Percentiles rank a stretch among this genome's conserved stretches.
Evolutionary conservation across 2,329 filamentous ascomycete genomes (phyloP).

Genomic region (Sclerotinia borealis): DNA sequence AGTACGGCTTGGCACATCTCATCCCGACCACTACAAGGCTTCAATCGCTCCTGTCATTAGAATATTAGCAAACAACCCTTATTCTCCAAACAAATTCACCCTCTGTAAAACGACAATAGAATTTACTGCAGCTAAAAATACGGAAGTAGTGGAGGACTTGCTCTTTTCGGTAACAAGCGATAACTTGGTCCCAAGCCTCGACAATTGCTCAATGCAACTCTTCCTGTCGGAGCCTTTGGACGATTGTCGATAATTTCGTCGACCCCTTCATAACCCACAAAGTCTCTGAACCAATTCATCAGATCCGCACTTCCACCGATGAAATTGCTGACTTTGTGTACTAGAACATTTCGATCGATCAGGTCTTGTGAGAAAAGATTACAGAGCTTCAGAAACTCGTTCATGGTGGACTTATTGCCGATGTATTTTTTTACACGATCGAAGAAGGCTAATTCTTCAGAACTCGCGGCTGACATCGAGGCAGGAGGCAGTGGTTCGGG

Average conservation of each 20-base stretch:
- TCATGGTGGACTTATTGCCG: conserved; percentile 84
- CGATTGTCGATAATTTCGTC: conserved; percentile 76
- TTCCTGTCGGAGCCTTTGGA: conserved; percentile 66
- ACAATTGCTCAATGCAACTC: conserved; percentile 92
- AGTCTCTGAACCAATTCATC: conserved; percentile 80
- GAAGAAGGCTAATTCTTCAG: conserved; percentile 89
- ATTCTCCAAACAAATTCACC: neutral
- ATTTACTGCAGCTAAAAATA: neutral
- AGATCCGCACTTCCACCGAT: conserved; percentile 85
- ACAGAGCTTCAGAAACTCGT: conserved; percentile 94
- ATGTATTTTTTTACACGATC: conserved; percentile 96
- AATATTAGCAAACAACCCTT: conserved; percentile 3
- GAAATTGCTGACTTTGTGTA: conserved; percentile 77
- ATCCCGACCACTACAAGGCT: conserved; percentile 88
- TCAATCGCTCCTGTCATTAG: conserved; percentile 63
- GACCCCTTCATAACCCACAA: conserved; percentile 70
- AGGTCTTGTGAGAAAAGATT: conserved; percentile 92
- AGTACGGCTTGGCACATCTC: conserved; percentile 89
- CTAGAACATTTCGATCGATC: conserved; percentile 76
- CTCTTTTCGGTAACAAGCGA: conserved; percentile 77
- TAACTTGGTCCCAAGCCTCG: conserved; percentile 95
- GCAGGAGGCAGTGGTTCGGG: conserved; percentile 81
- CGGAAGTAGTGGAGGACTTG: conserved; percentile 35
- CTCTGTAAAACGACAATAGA: neutral
- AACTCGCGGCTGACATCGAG: conserved; percentile 63